phyloP scores from a whole-genome alignment of 345 rosid species.

The Sisymbrium altissimum region DNA sequence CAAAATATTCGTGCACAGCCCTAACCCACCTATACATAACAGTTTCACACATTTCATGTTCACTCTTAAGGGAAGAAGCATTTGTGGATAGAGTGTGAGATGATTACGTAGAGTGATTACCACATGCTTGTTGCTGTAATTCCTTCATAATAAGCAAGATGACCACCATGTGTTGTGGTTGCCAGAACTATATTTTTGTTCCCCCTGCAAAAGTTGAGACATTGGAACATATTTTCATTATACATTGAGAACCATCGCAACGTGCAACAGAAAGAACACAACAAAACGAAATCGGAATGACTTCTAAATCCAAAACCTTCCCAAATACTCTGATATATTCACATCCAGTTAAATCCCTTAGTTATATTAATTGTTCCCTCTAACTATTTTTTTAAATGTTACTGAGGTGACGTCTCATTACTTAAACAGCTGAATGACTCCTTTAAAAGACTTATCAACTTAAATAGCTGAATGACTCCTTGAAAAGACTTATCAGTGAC shows the following conservation, averaged over 20 bases:
- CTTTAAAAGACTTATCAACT: background rate
- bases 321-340: background rate
- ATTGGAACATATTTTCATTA: slow-evolving; percentile 1
- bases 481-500: background rate
- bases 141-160: slow-evolving; percentile 87
- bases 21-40: slow-evolving; percentile 74
- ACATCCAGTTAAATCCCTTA: background rate
- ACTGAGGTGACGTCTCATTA: background rate
- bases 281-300: background rate
- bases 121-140: slow-evolving; percentile 63
- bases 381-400: background rate
- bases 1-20: slow-evolving; percentile 66
- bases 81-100: background rate
- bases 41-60: background rate
- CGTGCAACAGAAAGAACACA: background rate
- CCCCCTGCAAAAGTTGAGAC: slow-evolving; percentile 41
- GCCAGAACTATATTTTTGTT: slow-evolving; percentile 73
- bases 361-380: background rate
- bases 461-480: background rate
- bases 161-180: slow-evolving; percentile 78
- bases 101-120: slow-evolving; percentile 37
- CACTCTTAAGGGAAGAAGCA: background rate
- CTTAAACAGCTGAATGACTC: background rate
- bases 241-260: background rate
- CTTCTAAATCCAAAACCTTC: background rate